These are phyloP conservation scores for Pseudopyrenochaeta lycopersici DNA, from an alignment of 2,329 filamentous ascomycete species.

Conservation along the genomic window DNA sequence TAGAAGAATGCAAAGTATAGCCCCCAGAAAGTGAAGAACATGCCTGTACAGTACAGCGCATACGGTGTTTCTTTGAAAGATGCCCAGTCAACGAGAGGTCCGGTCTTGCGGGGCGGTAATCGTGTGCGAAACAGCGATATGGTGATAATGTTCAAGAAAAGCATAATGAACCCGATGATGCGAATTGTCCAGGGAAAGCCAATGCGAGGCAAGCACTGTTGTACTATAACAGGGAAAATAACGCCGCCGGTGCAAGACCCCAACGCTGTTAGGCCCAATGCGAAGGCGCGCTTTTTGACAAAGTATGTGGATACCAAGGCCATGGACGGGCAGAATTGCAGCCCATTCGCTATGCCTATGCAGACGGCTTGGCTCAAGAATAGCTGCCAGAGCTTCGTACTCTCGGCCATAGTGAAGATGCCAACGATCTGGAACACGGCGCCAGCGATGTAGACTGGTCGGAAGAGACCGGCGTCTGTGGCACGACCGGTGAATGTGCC, in stretches of 20 bases:
- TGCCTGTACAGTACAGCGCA: slow-evolving; percentile 45
- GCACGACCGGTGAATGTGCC: slow-evolving; percentile 42
- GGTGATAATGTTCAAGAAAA: slow-evolving; percentile 51
- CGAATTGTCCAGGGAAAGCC: slow-evolving; percentile 71
- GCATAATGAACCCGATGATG: slow-evolving; percentile 67
- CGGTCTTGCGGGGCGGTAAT: slow-evolving; percentile 53
- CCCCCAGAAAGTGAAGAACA: slow-evolving; percentile 50
- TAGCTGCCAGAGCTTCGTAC: slow-evolving; percentile 43
- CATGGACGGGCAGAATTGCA: slow-evolving; percentile 64
- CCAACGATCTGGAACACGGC: slow-evolving; percentile 44
- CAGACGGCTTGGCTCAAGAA: slow-evolving; percentile 63
- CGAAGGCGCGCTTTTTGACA: slow-evolving; percentile 37
- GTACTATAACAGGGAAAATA: slow-evolving; percentile 43
- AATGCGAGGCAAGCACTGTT: slow-evolving; percentile 38
- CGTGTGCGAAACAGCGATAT: slow-evolving; percentile 47
- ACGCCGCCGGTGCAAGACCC: slow-evolving; percentile 42
- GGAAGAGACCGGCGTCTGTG: slow-evolving; percentile 42
- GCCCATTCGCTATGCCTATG: slow-evolving; percentile 61
- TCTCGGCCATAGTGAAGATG: slow-evolving; percentile 40
- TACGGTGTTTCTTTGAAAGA: slow-evolving; percentile 54
- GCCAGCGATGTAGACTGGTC: slow-evolving; percentile 36
- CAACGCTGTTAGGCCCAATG: slow-evolving; percentile 37
- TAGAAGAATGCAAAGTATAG: slow-evolving; percentile 59
- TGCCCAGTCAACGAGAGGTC: slow-evolving; percentile 52
- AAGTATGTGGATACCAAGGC: slow-evolving; percentile 59